Evolutionary conservation across 2,329 filamentous ascomycete species (phyloP), one percentile per base, ranked within the genome.

Genomic region (Fusarium pseudocircinatum): DNA sequence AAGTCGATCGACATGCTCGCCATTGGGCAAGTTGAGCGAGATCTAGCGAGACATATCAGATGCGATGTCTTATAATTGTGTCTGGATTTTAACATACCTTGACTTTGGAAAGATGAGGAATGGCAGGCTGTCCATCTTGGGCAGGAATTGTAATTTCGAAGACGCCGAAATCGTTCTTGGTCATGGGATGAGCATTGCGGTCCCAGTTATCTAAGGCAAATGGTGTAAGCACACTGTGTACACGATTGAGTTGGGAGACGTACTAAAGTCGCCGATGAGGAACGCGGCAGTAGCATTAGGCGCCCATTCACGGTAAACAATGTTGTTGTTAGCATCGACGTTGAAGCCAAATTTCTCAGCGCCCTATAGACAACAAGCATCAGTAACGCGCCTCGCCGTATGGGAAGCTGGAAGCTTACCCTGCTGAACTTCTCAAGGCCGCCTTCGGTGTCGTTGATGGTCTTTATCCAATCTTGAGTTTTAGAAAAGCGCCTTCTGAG

Each of bases 241-340:
- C 16, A 39, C 24, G n/a, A 36, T 65, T 37, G 43, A 32, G 26
- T 28, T 43, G 10, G 28, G 13, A 13, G 30, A 81, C 91, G 75
- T 85, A 95, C 93, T 99, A 87, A 98, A 99, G 77, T 98, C 96
- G 70, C 96, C 96, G 77, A 97, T 92, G 59, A 99, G 88, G 81
- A 91, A 95, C 56, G 96, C 96, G 79, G 93, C 88, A 44, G 90
- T 86, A 60, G 95, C 96, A 85, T 95, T 97, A 32, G 96, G 95
- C 2, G 96, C 96, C 96, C 96, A 99, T 88, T 99, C 96, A 76
- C 94, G 90, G 83, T 99, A 99, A 65, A 88, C 87, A 75, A 99
- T 94, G 82, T 95, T 95, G 81, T 94, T 94, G 78, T 97, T 91
- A 60, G 90, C 85, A 79, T 92, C 88, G 68, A 96, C 91, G 75